These are phyloP conservation scores for Penicillium sclerotigenum DNA, from an alignment of 2,329 filamentous ascomycete species.

Conservation along the genomic window DNA sequence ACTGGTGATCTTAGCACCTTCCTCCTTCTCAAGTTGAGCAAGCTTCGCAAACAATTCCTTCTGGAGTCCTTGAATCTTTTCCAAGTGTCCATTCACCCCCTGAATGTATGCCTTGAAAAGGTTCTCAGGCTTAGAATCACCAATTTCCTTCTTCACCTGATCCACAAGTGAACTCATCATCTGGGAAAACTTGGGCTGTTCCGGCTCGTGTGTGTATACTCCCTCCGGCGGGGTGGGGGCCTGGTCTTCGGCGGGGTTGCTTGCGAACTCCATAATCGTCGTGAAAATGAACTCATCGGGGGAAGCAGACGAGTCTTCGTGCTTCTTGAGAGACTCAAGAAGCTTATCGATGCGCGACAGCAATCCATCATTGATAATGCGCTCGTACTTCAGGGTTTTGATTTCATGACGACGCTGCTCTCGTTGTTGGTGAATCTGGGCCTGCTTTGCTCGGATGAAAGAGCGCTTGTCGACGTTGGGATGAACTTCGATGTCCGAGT, in stretches of 20 bases:
- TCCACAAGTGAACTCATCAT: slow-evolving; percentile 98
- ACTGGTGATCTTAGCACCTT: slow-evolving; percentile 87
- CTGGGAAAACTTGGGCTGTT: slow-evolving; percentile 82
- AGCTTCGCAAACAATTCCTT: slow-evolving; percentile 71
- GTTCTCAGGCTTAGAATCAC: slow-evolving; percentile 66
- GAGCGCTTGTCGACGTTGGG: slow-evolving; percentile 98
- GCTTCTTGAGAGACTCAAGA: slow-evolving; percentile 69
- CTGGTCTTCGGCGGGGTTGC: slow-evolving; percentile 68
- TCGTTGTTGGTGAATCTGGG: slow-evolving; percentile 91
- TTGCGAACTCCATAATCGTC: slow-evolving; percentile 77
- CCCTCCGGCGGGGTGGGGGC: slow-evolving; percentile 73
- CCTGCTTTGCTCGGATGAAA: slow-evolving; percentile 97
- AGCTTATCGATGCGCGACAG: slow-evolving; percentile 78
- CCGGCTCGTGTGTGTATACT: slow-evolving; percentile 70
- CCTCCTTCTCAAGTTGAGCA: slow-evolving; percentile 77
- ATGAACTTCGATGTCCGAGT: slow-evolving; percentile 97
- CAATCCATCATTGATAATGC: slow-evolving; percentile 86
- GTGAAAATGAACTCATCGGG: slow-evolving; percentile 84
- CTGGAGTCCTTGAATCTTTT: slow-evolving; percentile 75
- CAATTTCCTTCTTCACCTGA: slow-evolving; percentile 82
- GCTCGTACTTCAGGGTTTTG: slow-evolving; percentile 82
- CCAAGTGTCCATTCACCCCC: slow-evolving; percentile 72
- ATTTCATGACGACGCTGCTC: slow-evolving; percentile 84
- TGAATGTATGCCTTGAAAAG: slow-evolving; percentile 72
- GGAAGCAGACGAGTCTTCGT: slow-evolving; percentile 63